Percentiles rank a stretch among this genome's conserved stretches.
Evolutionary conservation across 1,284 basidiomycete species (phyloP).

Genomic region (Sparassis latifolia): DNA sequence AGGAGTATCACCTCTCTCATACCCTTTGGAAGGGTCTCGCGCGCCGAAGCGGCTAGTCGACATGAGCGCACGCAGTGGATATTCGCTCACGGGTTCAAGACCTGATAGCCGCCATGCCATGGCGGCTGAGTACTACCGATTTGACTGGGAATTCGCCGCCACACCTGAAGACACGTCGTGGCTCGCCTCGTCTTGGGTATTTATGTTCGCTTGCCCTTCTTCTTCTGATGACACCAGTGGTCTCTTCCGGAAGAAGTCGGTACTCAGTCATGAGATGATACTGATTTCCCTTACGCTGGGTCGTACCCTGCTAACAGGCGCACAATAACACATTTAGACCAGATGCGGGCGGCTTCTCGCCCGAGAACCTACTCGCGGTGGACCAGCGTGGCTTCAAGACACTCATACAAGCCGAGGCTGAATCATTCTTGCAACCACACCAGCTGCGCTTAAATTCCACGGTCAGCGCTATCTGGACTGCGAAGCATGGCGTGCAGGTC

Average conservation of each 20-base stretch:
- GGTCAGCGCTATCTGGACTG: constrained; percentile 43
- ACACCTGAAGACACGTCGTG: constrained; percentile 51
- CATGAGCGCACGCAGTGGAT: constrained; percentile 41
- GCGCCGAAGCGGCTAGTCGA: constrained; percentile 40
- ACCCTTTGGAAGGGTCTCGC: constrained; percentile 30
- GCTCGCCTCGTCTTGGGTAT: constrained; percentile 49
- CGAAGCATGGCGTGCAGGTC: constrained; percentile 32
- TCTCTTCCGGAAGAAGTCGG: constrained; percentile 14
- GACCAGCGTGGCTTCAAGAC: constrained; percentile 59
- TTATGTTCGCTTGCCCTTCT: constrained; percentile 14
- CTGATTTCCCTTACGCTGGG: not conserved
- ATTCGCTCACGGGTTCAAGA: constrained; percentile 38
- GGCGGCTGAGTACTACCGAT: constrained; percentile 49
- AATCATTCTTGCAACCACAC: constrained; percentile 38
- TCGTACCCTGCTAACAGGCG: constrained; percentile 29
- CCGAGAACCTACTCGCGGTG: constrained; percentile 45
- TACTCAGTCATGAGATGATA: not conserved
- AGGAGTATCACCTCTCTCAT: not conserved
- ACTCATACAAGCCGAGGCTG: constrained; percentile 49
- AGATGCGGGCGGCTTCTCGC: constrained; percentile 49
- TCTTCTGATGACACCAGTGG: constrained; percentile 11
- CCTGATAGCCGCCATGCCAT: constrained; percentile 36
- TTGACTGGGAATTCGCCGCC: constrained; percentile 47
- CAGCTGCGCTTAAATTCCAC: constrained; percentile 48
- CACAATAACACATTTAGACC: constrained; percentile 57